Conservation (phyloP, 1,284 basidiomycete genomes). For the Ustilago shanxiensis region DNA sequence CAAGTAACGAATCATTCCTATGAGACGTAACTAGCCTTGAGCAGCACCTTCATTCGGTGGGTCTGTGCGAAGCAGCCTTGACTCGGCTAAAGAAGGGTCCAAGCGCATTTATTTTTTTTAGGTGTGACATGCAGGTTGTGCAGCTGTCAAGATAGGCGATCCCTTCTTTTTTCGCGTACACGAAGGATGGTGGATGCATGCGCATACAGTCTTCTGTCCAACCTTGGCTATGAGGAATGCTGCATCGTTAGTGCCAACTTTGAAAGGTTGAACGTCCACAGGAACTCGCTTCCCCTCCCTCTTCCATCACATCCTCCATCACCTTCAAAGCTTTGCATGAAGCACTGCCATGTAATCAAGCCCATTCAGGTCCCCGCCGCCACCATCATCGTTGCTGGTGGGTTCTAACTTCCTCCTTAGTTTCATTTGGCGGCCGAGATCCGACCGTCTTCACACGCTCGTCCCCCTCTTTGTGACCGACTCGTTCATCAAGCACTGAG, state of each 20-base stretch:
- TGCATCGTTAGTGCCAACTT: not conserved
- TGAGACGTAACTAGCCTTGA: too few relatives aligned
- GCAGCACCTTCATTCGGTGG: not conserved
- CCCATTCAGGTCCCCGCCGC: not conserved
- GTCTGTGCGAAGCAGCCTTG: not conserved
- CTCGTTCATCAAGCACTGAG: not conserved
- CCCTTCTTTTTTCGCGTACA: too few relatives aligned
- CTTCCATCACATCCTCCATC: too few relatives aligned
- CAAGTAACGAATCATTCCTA: too few relatives aligned
- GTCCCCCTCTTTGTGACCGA: not conserved
- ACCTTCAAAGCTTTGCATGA: not conserved
- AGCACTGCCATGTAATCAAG: not conserved
- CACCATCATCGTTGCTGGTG: not conserved
- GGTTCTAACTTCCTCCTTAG: not conserved
- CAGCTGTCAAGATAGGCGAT: conserved; percentile 6
- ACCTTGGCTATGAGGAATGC: not conserved
- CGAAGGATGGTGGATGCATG: not conserved
- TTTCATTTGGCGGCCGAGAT: not conserved
- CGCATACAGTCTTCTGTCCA: not conserved
- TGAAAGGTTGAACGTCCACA: not conserved
- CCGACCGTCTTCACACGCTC: not conserved
- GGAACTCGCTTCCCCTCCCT: too few relatives aligned
- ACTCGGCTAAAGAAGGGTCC: not conserved
- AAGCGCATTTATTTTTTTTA: not conserved
- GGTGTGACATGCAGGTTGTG: not conserved